Evolutionary conservation across 768 basidiomycete species (phyloP), one percentile per base, ranked within the genome.

Genomic region (Mycena rebaudengoi): DNA sequence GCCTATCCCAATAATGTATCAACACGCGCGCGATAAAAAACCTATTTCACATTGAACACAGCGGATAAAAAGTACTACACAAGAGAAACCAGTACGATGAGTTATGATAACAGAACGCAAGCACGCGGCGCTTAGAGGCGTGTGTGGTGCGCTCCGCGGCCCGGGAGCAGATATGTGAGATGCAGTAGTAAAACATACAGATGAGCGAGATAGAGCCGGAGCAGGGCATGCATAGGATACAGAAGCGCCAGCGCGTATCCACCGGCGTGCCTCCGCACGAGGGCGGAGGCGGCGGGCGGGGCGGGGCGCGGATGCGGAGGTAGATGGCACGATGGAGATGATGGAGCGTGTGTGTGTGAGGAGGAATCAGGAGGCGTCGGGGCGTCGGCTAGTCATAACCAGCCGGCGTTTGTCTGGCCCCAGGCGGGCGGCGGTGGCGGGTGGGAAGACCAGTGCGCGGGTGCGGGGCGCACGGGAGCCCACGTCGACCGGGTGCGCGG

Each of bases 131-230:
- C 30, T 41, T 37, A 57, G n/a, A 23, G 39, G 32, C 50, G 63
- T n/a, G n/a, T n/a, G 51, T 52, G 45, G 51, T 49, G 57, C 25
- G 48, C 43, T 25, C 58, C 52, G 46, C 59, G 51, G 10, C 58
- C 58, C 33, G 53, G 58, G 3, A 65, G 48, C 7, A 60, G 32
- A 60, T 60, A 60, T 18, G 65, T 73, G 69, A 80, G 68, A 69
- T 79, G 77, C 67, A 79, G 66, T 50, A 82, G 68, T 62, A 83
- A 51, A 60, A 77, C 74, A 70, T 83, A 83, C 74, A 83, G 69
- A 69, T 83, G 77, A 57, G 80, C 67, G 67, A 81, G 73, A 69
- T 81, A 83, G 67, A 83, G 69, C 72, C 78, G 79, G 64, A 82
- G 76, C 72, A 83, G 52, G 45, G 53, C 21, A 7, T 44, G 49